Percentiles rank a stretch among this genome's conserved stretches.
Evolutionary conservation across 768 basidiomycete genomes (phyloP).

Genomic region (Termitomyces heimii): DNA sequence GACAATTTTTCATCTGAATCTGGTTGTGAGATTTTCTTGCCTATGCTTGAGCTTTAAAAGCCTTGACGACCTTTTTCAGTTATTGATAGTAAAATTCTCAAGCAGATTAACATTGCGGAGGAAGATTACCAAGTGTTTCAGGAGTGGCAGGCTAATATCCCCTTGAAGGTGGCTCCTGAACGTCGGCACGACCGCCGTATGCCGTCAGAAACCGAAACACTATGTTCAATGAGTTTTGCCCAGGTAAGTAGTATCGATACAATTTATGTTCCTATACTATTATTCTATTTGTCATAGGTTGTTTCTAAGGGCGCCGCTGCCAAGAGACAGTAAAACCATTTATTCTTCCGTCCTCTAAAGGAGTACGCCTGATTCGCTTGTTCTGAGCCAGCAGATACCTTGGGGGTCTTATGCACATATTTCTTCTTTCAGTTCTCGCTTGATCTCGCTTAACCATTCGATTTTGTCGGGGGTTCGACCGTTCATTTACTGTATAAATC

Average conservation of each 20-base stretch:
- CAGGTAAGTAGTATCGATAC: conserved; percentile 37
- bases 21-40: not conserved
- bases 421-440: not conserved
- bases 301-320: not conserved
- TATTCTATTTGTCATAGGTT: not conserved
- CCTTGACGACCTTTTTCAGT: conserved; percentile 18
- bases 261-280: not conserved
- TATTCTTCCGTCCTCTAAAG: too few relatives aligned
- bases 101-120: conserved; percentile 37
- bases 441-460: not conserved
- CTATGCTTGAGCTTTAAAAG: not conserved
- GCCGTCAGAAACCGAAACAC: conserved; percentile 41
- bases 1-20: conserved; percentile 13
- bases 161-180: conserved; percentile 29
- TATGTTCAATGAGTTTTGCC: conserved; percentile 51
- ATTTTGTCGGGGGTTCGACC: not conserved
- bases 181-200: conserved; percentile 48
- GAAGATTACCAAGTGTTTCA: conserved; percentile 32
- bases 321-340: not conserved
- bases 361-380: not conserved
- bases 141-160: conserved; percentile 42
- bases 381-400: not conserved
- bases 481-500: not conserved
- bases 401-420: not conserved
- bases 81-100: conserved; percentile 30